Evolutionary conservation across 306 rosid species (phyloP).

Genomic region (Dryas drummondii): DNA sequence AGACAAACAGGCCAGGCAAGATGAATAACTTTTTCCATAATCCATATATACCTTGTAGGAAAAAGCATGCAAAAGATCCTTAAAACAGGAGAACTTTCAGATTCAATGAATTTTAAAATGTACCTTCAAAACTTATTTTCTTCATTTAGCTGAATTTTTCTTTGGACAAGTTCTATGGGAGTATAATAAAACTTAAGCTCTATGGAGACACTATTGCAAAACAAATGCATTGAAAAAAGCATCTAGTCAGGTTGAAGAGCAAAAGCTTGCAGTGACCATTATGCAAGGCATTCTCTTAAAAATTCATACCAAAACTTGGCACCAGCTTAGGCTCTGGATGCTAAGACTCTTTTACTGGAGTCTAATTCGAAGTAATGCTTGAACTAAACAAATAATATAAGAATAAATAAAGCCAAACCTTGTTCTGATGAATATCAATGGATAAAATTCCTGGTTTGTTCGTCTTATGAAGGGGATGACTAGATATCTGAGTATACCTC

Average conservation of each 20-base stretch:
- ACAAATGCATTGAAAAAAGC: background rate
- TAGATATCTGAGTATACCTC: conserved; percentile 90
- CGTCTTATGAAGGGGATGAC: conserved; percentile 96
- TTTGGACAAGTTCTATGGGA: background rate
- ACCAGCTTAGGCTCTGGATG: background rate
- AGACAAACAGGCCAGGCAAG: background rate
- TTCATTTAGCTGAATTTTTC: background rate
- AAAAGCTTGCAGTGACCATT: background rate
- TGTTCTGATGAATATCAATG: conserved; percentile 67
- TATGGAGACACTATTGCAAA: background rate
- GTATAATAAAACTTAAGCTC: background rate
- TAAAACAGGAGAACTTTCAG: background rate
- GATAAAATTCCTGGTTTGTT: conserved; percentile 88
- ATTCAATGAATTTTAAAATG: background rate
- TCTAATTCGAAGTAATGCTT: background rate
- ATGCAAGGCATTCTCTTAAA: background rate
- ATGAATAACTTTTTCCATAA: too few relatives aligned
- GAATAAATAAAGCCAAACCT: conserved; percentile 43
- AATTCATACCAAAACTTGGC: background rate
- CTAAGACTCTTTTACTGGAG: background rate
- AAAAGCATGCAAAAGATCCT: background rate
- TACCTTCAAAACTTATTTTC: background rate
- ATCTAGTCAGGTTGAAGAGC: background rate
- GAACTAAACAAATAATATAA: background rate
- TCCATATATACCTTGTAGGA: too few relatives aligned